Evolutionary conservation across 2,329 filamentous ascomycete genomes (phyloP), one percentile per base, ranked within the genome.

Genomic region (Chrysoporthe austroafricana): DNA sequence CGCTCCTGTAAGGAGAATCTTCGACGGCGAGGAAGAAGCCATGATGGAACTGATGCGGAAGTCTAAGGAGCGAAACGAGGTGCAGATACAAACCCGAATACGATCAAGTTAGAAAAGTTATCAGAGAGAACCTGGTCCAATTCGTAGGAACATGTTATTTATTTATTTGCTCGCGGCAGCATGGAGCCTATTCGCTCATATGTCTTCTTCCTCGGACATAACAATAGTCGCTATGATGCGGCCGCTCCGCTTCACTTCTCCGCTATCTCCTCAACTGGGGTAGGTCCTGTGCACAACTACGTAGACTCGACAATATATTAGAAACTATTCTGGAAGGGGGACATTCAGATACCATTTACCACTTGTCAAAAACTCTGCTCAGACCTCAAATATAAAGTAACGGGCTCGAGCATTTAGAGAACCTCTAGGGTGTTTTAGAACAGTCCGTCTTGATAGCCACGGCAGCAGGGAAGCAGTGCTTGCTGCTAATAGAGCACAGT

Each of bases 1-100:
- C 16, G 73, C 74, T 18, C 75, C 75, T 5, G 73, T 73, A 46
- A 75, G 48, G 16, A 76, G 72, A 14, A 76, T 68, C 46, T 73
- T 62, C 18, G 64, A n/a, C 36, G 60, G 21, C 21, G 59, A 63
- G 42, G 9, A 7, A 42, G 43, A 48, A 11, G 63, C 18, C 52
- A 59, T 64, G 5, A 13, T 57, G 16, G 18, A 36, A 9, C 14
- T 56, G 52, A 56, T 11, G 11, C 2, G 7, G 48, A 11, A 14
- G 14, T 5, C 34, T 18, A 11, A 5, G 18, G 4, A 56, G 14
- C 32, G 34, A 8, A 16, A 34, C 13, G 13, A 14, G 52, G 9
- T 16, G 21, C 26, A 21, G n/a, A n/a, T n/a, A 50, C 8, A 18
- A 48, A 2, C 8, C 7, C 4, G 44, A 48, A 48, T n/a, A n/a